Evolutionary conservation across 805 yeast genomes (phyloP).

Genomic region (Ogataea haglerorum): DNA sequence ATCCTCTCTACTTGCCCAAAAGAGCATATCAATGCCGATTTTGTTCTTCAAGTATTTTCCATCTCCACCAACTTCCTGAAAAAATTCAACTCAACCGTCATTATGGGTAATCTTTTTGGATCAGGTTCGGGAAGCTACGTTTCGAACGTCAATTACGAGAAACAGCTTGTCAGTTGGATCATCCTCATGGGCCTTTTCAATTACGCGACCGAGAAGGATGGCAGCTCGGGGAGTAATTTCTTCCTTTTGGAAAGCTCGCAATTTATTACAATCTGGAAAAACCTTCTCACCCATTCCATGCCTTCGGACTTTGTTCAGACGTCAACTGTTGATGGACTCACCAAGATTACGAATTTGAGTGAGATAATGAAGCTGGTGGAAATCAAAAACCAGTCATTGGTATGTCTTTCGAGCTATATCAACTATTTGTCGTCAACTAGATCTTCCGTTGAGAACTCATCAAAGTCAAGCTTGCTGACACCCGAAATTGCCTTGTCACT

Average conservation of each 20-base stretch:
- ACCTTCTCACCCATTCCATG: conserved; percentile 48
- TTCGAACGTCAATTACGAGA: conserved; percentile 33
- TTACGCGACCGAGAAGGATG: conserved; percentile 33
- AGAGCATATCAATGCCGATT: conserved; percentile 31
- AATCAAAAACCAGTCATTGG: conserved; percentile 55
- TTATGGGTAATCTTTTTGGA: conserved; percentile 32
- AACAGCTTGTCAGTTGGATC: conserved; percentile 55
- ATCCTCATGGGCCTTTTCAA: conserved; percentile 61
- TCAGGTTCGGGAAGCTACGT: conserved; percentile 28
- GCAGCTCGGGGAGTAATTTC: conserved; percentile 42
- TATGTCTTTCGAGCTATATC: conserved; percentile 53
- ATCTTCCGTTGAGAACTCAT: conserved; percentile 31
- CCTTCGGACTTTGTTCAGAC: conserved; percentile 38
- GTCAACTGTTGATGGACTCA: conserved; percentile 29
- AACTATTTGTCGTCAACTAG: conserved; percentile 46
- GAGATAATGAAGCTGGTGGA: conserved; percentile 41
- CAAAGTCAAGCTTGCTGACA: conserved; percentile 26
- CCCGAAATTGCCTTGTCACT: conserved; percentile 32
- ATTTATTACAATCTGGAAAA: conserved; percentile 61
- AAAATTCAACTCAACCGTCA: conserved; percentile 35
- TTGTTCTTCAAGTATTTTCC: conserved; percentile 30
- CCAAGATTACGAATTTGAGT: conserved; percentile 33
- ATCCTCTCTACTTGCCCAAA: conserved; percentile 30
- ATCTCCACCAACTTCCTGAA: conserved; percentile 29
- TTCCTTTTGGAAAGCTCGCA: conserved; percentile 56